Conservation (phyloP, 2,329 filamentous ascomycete species). For the Seiridium cupressi region DNA sequence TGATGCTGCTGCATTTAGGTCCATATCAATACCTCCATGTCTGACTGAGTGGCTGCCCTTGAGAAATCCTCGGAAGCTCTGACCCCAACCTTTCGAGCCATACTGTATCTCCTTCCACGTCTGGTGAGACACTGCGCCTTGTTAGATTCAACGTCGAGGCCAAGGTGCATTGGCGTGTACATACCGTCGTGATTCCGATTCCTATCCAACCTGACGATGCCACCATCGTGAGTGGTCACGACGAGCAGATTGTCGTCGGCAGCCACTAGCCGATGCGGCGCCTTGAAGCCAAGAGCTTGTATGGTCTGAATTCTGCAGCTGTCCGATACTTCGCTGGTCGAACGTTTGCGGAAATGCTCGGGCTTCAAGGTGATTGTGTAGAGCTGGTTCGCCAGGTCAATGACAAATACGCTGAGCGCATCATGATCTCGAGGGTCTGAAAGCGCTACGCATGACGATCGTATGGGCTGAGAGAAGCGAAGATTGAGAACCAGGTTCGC, state of each 20-base stretch:
- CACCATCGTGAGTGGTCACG: conserved; percentile 77
- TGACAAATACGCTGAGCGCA: conserved; percentile 58
- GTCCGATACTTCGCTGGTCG: conserved; percentile 70
- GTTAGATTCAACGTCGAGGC: not conserved
- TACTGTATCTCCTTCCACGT: conserved; percentile 72
- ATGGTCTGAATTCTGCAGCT: conserved; percentile 74
- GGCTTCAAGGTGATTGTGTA: conserved; percentile 82
- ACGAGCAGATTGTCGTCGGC: conserved; percentile 72
- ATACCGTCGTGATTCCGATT: conserved; percentile 46
- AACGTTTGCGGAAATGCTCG: conserved; percentile 73
- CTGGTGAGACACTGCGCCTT: conserved; percentile 22
- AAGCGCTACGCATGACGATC: conserved; percentile 76
- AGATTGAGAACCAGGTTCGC: conserved; percentile 75
- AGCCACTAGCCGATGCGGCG: conserved; percentile 78
- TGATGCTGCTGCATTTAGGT: conserved; percentile 66
- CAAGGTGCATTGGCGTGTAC: conserved; percentile 17
- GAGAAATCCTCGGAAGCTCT: conserved; percentile 64
- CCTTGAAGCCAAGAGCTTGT: conserved; percentile 71
- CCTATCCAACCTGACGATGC: conserved; percentile 69
- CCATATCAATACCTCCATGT: conserved; percentile 63
- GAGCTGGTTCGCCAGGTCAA: conserved; percentile 72
- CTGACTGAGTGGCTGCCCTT: conserved; percentile 62
- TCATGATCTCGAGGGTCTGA: conserved; percentile 71
- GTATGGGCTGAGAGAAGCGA: conserved; percentile 70
- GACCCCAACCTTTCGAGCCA: conserved; percentile 70